Percentiles rank a stretch among this genome's conserved stretches.
These are phyloP conservation scores for Nepenthes gracilis DNA, from an alignment of 148 eudicot species.

Conservation along the genomic window DNA sequence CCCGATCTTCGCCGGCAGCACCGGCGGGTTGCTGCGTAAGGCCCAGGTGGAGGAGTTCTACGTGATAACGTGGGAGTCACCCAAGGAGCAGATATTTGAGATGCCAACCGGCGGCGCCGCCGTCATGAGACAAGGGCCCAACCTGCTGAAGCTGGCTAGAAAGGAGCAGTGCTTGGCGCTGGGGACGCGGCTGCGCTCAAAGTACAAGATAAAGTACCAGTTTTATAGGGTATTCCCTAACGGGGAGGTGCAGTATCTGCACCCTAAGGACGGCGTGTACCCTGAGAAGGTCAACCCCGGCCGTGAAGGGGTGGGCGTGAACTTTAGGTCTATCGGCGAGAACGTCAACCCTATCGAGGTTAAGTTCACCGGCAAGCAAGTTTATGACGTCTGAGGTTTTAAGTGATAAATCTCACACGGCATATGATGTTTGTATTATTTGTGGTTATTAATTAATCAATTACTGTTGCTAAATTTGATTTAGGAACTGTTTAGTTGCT, in stretches of 20 bases:
- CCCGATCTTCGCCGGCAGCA: constrained; percentile 92
- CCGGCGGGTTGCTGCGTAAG: constrained; percentile 75
- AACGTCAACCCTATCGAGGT: constrained; percentile 87
- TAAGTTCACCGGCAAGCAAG: constrained; percentile 92
- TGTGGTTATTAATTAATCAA: too few species aligned
- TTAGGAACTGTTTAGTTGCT: too few species aligned
- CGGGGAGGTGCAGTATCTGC: constrained; percentile 95
- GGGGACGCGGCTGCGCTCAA: constrained; percentile 82
- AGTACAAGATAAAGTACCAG: constrained; percentile 88
- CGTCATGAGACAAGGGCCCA: constrained; percentile 90
- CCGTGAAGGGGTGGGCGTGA: constrained; percentile 72
- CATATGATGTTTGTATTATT: too few species aligned
- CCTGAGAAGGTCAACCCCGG: constrained; percentile 98
- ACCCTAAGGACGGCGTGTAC: constrained; percentile 95
- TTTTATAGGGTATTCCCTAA: constrained; percentile 96
- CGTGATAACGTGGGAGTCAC: constrained; percentile 90
- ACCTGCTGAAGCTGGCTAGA: constrained; percentile 74
- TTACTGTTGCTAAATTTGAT: too few species aligned
- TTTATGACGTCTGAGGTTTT: constrained; percentile 23
- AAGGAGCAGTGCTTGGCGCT: constrained; percentile 93
- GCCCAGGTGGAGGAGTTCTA: constrained; percentile 97
- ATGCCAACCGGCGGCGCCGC: constrained; percentile 99
- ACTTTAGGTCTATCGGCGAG: constrained; percentile 88
- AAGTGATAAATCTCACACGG: too few species aligned
- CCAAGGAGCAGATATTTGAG: constrained; percentile 83